phyloP scores from a whole-genome alignment of 2,329 filamentous ascomycete species.

The Neofusicoccum ribis region DNA sequence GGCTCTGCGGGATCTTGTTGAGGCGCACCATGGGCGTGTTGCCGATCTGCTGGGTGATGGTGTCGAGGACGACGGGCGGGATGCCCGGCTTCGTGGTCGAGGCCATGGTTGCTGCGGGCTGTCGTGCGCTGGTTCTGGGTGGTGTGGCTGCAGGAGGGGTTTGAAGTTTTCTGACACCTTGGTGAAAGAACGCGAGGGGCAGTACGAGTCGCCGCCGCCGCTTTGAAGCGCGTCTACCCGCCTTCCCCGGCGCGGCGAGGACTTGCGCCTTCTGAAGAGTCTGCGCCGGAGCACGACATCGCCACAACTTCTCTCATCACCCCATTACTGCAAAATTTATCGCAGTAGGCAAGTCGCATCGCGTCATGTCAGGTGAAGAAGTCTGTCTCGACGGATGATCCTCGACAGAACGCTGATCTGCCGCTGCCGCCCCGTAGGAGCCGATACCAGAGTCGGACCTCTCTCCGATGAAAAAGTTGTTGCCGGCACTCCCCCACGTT shows the following conservation, averaged over 20 bases:
- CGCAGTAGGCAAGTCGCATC: background rate
- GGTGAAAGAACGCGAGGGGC: background rate
- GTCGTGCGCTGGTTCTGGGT: background rate
- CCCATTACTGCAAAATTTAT: background rate
- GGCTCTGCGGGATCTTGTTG: slow-evolving; percentile 87
- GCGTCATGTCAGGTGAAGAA: background rate
- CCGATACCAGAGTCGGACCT: background rate
- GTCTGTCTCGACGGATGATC: background rate
- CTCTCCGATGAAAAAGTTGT: background rate
- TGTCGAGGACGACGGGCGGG: slow-evolving; percentile 60
- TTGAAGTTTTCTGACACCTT: background rate
- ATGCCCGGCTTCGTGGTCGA: slow-evolving; percentile 51
- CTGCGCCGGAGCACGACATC: background rate
- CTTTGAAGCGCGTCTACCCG: background rate
- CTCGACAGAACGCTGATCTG: slow-evolving; percentile 1
- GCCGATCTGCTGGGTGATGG: slow-evolving; percentile 84
- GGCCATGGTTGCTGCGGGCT: slow-evolving; percentile 40
- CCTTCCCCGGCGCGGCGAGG: background rate
- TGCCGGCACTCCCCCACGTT: background rate
- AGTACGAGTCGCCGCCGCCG: background rate
- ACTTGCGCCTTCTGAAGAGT: background rate
- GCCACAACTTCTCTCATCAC: background rate
- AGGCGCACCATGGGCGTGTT: slow-evolving; percentile 94
- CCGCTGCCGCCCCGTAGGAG: background rate
- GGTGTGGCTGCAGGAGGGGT: background rate